Percentiles rank a stretch among this genome's conserved stretches.
These are phyloP conservation scores for Flaveria floridana DNA, from an alignment of 140 eudicot species.

Conservation along the genomic window DNA sequence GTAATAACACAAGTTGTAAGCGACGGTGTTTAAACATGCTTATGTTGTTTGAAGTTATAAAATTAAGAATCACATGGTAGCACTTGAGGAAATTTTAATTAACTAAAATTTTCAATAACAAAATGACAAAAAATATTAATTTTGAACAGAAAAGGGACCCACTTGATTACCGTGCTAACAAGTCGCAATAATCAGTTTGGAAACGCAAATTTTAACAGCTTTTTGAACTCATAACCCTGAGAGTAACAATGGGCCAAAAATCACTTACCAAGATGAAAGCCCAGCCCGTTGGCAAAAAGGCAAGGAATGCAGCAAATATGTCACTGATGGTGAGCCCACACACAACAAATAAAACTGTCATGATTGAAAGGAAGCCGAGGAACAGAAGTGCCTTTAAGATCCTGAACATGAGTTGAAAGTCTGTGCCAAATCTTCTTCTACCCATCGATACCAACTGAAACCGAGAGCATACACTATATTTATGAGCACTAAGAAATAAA, in stretches of 20 bases:
- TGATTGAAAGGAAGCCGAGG: constrained; percentile 87
- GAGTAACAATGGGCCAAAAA: constrained; percentile 3
- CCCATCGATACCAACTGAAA: constrained; percentile 97
- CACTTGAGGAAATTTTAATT: not conserved
- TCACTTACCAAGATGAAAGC: constrained; percentile 80
- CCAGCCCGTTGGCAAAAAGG: constrained; percentile 98
- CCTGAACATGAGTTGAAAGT: constrained; percentile 97
- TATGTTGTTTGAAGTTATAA: not conserved
- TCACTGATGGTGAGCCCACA: constrained; percentile 70
- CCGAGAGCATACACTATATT: constrained; percentile 11
- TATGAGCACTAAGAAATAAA: not conserved
- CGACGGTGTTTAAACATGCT: not conserved
- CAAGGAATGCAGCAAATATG: constrained; percentile 82
- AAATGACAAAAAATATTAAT: not conserved
- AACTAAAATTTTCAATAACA: not conserved
- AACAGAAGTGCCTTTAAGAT: constrained; percentile 90
- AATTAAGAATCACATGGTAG: not conserved
- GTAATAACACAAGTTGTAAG: not conserved
- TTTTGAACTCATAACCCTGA: constrained; percentile 10
- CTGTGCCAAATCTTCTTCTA: constrained; percentile 86
- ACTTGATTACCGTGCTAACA: not conserved
- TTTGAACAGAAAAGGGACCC: not conserved
- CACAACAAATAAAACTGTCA: constrained; percentile 87
- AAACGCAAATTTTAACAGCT: not conserved
- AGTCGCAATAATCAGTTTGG: not conserved